phyloP scores from a whole-genome alignment of 2,329 filamentous ascomycete species.

The Nectriaceae sp. region DNA sequence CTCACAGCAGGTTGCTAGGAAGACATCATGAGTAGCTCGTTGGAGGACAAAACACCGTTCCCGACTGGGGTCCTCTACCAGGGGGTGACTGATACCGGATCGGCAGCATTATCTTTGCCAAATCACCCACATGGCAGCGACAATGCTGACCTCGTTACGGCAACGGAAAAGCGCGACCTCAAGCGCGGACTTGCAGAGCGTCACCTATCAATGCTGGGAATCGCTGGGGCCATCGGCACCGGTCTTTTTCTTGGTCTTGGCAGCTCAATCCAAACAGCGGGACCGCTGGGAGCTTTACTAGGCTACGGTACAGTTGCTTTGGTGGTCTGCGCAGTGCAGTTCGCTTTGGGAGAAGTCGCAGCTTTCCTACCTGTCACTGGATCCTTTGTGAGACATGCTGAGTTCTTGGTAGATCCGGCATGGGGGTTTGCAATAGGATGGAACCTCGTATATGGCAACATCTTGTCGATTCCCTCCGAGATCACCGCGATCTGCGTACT shows the following conservation, averaged over 20 bases:
- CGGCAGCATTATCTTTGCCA: too few species aligned
- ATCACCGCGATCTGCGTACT: constrained; percentile 64
- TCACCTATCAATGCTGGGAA: constrained; percentile 64
- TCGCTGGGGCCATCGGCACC: constrained; percentile 62
- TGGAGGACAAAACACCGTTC: too few species aligned
- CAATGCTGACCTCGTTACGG: constrained; percentile 22
- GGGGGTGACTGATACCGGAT: too few species aligned
- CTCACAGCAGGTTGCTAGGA: too few species aligned
- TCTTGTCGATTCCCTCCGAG: constrained; percentile 58
- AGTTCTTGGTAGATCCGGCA: constrained; percentile 63
- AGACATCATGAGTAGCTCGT: too few species aligned
- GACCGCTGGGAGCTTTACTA: constrained; percentile 49
- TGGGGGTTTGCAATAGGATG: constrained; percentile 57
- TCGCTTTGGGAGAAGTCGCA: constrained; percentile 60
- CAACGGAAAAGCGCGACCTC: constrained; percentile 22
- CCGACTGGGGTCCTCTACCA: too few species aligned
- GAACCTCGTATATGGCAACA: constrained; percentile 58
- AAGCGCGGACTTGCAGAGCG: constrained; percentile 28
- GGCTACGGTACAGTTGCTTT: constrained; percentile 58
- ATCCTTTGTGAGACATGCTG: constrained; percentile 61
- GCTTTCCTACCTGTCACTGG: constrained; percentile 64
- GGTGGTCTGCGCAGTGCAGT: constrained; percentile 58
- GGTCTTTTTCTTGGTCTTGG: constrained; percentile 63
- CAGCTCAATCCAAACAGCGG: constrained; percentile 52
- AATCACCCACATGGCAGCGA: too few species aligned